Evolutionary conservation across 2,329 filamentous ascomycete species (phyloP), one percentile per base, ranked within the genome.

Genomic region (Alternaria novae-zelandiae): DNA sequence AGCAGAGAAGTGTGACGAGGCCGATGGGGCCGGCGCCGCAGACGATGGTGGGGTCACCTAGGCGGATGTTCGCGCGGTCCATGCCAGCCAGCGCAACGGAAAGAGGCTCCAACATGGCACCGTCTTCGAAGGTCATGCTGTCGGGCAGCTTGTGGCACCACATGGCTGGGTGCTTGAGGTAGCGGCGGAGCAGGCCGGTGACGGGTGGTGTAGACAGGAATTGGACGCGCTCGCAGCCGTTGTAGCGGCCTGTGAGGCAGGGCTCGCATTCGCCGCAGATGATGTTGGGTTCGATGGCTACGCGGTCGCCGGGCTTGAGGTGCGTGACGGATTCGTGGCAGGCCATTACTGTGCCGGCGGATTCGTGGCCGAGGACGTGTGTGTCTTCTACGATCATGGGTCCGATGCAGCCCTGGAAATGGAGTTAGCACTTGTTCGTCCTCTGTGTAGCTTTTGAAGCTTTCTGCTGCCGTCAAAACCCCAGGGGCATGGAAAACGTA

Each of bases 121-220:
- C 96, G 77, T 97, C 89, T 83, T 98, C 95, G 78, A 89, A 98
- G 59, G 89, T 91, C 91, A 98, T 94, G 68, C 72, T 80, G 80
- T 92, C 85, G 51, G 92, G 93, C 72, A 98, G 96, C 86, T 97
- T 97, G 85, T 97, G 93, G 83, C 95, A 97, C 94, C 94, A 97
- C 54, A 91, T 86, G 20, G 94, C 94, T 3, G 93, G 94, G 84
- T 97, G 95, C 84, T 95, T 97, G 83, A 97, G 92, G 80, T 97
- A 97, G 80, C 95, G 89, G 71, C 95, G 89, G 72, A 98, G 86
- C 67, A 98, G 87, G 36, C 95, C 96, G 9, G 92, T 87, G 28
- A 97, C 89, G 12, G 96, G 95, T 9, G 96, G 95, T 4, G 96
- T 98, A 54, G 93, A 96, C 55, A 96, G 86, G 85, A 98, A 98